phyloP scores from a whole-genome alignment of 345 rosid genomes.

The Aegle marmelos region DNA sequence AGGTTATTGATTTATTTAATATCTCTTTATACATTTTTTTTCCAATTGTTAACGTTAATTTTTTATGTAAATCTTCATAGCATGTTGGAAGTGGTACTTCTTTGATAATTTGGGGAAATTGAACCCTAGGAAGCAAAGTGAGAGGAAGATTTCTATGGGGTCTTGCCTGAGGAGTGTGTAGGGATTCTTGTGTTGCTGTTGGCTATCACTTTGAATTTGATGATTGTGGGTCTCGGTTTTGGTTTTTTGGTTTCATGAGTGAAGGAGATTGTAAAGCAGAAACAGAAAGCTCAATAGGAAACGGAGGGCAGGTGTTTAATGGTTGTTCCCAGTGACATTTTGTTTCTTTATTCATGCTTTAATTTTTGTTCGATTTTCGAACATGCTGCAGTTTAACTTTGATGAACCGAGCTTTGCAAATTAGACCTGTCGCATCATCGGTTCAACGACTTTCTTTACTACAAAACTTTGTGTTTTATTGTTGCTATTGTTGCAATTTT shows the following conservation, averaged over 20 bases:
- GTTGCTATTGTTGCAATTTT: too few relatives aligned
- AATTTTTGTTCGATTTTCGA: background rate
- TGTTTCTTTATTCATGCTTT: background rate
- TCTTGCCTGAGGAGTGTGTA: slow-evolving; percentile 74
- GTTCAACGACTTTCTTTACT: too few relatives aligned
- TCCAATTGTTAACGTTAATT: too few relatives aligned
- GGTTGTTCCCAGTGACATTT: slow-evolving; percentile 48
- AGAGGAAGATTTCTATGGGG: slow-evolving; percentile 66
- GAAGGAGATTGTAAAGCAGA: slow-evolving; percentile 46
- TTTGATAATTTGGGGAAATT: too few relatives aligned
- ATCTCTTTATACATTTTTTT: too few relatives aligned
- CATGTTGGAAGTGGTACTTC: too few relatives aligned
- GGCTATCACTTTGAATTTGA: background rate
- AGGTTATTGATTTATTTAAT: too few relatives aligned
- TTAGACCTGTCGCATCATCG: background rate
- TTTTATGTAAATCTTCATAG: too few relatives aligned
- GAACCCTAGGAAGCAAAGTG: slow-evolving; percentile 55
- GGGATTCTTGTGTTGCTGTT: slow-evolving; percentile 33
- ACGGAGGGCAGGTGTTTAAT: slow-evolving; percentile 56
- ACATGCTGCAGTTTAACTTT: too few relatives aligned
- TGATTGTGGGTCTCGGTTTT: slow-evolving; percentile 1
- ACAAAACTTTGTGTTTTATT: too few relatives aligned
- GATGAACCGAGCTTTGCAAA: background rate
- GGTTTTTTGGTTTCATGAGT: slow-evolving; percentile 15
- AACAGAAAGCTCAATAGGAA: slow-evolving; percentile 7